These are phyloP conservation scores for Pyrus communis DNA, from an alignment of 306 rosid genomes.

Conservation along the genomic window DNA sequence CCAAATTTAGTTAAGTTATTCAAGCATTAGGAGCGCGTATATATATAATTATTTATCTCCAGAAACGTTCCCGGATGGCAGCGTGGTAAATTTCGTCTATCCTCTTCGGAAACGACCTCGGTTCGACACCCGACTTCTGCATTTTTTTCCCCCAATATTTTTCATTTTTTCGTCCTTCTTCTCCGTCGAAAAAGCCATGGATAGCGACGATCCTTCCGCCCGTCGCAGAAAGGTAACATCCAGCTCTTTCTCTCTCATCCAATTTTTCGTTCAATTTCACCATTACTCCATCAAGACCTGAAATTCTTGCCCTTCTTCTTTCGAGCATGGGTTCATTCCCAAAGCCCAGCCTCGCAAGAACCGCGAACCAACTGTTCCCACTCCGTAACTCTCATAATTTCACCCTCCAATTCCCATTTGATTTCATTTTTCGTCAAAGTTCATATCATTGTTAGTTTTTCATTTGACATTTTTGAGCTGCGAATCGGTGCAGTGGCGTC, in stretches of 20 bases:
- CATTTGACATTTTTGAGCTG: not conserved
- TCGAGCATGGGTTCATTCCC: slow-evolving; percentile 47
- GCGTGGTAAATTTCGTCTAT: not conserved
- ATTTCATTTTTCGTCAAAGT: not conserved
- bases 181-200: slow-evolving; percentile 28
- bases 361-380: slow-evolving; percentile 5
- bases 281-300: not conserved
- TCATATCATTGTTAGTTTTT: no score
- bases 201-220: slow-evolving; percentile 11
- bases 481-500: slow-evolving; percentile 35
- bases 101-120: not conserved
- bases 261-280: not conserved
- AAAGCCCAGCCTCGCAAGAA: slow-evolving; percentile 26
- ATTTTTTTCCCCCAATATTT: not conserved
- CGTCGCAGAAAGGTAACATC: slow-evolving; percentile 35
- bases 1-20: no score
- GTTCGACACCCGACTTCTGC: slow-evolving; percentile 22
- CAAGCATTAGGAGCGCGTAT: no score
- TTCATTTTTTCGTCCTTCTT: not conserved
- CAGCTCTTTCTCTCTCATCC: not conserved
- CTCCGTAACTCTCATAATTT: slow-evolving; percentile 29
- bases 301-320: not conserved
- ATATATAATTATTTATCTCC: no score
- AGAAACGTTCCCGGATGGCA: accelerated
- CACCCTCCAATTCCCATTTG: not conserved